phyloP scores from a whole-genome alignment of 1,284 basidiomycete genomes.

The Sanghuangporus sanghuang region DNA sequence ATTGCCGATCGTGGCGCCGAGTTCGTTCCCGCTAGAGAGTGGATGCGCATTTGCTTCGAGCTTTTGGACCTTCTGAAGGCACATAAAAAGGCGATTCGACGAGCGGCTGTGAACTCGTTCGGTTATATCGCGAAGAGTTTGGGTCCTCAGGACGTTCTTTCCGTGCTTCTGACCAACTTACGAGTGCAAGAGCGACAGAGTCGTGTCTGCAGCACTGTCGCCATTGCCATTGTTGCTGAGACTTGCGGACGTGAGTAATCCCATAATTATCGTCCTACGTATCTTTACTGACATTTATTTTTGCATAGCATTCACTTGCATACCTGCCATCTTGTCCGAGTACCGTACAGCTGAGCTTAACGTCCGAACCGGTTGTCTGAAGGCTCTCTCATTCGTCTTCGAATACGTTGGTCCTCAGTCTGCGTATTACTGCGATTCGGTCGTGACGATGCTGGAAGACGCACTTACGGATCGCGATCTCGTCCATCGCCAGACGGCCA shows the following conservation, averaged over 20 bases:
- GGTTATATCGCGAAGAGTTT: constrained; percentile 99
- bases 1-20: constrained; percentile 99
- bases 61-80: constrained; percentile 96
- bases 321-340: constrained; percentile 98
- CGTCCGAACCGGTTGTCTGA: constrained; percentile 98
- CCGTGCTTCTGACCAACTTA: constrained; percentile 93
- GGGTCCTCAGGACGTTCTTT: constrained; percentile 97
- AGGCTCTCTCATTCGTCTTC: constrained; percentile 97
- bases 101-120: constrained; percentile 98
- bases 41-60: constrained; percentile 99
- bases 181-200: constrained; percentile 98
- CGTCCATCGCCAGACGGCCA: constrained; percentile 97
- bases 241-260: constrained; percentile 85
- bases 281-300: constrained; percentile 8
- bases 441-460: constrained; percentile 96
- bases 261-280: constrained; percentile 12
- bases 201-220: constrained; percentile 97
- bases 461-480: constrained; percentile 97
- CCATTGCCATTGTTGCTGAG: constrained; percentile 96
- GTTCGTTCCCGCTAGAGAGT: constrained; percentile 96
- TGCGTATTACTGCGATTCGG: constrained; percentile 96
- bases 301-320: constrained; percentile 87
- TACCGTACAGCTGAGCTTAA: constrained; percentile 98
- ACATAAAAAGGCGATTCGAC: constrained; percentile 98
- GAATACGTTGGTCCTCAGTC: constrained; percentile 99